These are phyloP conservation scores for Candida sanyaensis DNA, from an alignment of 1,139 yeast genomes.

Conservation along the genomic window DNA sequence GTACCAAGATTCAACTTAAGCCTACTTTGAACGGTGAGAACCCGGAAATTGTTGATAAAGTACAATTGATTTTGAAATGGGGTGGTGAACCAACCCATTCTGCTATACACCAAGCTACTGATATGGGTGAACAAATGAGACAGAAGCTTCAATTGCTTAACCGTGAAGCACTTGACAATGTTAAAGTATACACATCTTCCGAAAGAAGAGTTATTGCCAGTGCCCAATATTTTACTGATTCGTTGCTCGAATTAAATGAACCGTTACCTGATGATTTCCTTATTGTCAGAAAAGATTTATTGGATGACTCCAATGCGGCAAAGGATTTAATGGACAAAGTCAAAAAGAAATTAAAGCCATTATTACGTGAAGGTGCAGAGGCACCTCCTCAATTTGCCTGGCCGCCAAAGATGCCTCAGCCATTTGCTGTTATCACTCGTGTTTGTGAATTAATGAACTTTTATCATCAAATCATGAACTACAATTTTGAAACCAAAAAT, in stretches of 20 bases:
- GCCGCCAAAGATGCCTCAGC: conserved; percentile 99
- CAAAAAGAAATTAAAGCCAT: conserved; percentile 91
- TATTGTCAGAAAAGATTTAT: conserved; percentile 81
- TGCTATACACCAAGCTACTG: conserved; percentile 91
- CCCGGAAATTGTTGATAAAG: conserved; percentile 80
- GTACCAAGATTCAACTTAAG: conserved; percentile 94
- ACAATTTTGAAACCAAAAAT: conserved; percentile 71
- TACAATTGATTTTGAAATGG: conserved; percentile 95
- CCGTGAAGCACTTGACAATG: conserved; percentile 79
- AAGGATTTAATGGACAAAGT: conserved; percentile 97
- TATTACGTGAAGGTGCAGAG: conserved; percentile 91
- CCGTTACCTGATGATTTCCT: conserved; percentile 78
- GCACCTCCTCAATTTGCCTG: conserved; percentile 99
- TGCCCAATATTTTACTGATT: conserved; percentile 84
- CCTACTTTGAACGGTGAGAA: conserved; percentile 71
- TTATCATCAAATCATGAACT: conserved; percentile 81
- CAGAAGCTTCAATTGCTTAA: conserved; percentile 88
- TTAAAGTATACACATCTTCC: conserved; percentile 85
- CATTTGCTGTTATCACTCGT: conserved; percentile 86
- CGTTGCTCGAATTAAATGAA: conserved; percentile 71
- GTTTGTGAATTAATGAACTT: conserved; percentile 96
- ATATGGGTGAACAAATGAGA: conserved; percentile 92
- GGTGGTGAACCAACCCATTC: conserved; percentile 99
- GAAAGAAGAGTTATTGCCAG: conserved; percentile 94
- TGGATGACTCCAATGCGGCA: conserved; percentile 98